Evolutionary conservation across 768 basidiomycete genomes (phyloP).

Genomic region (Pleurotus tuber-regium): DNA sequence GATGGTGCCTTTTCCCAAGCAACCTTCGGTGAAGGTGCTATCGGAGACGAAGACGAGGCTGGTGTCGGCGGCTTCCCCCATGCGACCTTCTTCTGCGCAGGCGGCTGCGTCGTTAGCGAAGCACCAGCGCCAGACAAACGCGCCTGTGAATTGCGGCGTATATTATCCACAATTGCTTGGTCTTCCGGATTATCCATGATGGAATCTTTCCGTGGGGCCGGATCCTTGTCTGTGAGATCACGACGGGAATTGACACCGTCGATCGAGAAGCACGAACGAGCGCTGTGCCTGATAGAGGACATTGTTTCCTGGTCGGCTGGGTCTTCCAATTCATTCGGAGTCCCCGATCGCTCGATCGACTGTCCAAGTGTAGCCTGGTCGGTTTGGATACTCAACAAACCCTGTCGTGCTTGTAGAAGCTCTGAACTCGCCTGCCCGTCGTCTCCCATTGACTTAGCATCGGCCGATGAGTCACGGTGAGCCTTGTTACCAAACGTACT

Average conservation of each 20-base stretch:
- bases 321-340: not conserved
- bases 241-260: not conserved
- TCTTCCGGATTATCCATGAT: not conserved
- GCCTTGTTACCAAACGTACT: not conserved
- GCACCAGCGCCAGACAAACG: not conserved
- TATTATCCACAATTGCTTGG: conserved; percentile 4
- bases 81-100: not conserved
- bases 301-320: not conserved
- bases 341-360: not conserved
- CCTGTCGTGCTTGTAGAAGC: not conserved
- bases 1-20: too few species aligned
- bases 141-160: not conserved
- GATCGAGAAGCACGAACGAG: conserved; percentile 1
- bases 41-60: not conserved
- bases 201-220: not conserved
- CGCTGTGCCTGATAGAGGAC: not conserved
- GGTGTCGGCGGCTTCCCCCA: not conserved
- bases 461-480: not conserved
- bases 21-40: not conserved
- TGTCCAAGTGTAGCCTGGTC: not conserved
- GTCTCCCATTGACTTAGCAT: not conserved
- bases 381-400: not conserved
- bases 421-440: not conserved
- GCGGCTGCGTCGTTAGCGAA: not conserved
- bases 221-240: conserved; percentile 1